Evolutionary conservation across 495 filamentous ascomycete species (phyloP).

Genomic region (Talaromyces proteolyticus): DNA sequence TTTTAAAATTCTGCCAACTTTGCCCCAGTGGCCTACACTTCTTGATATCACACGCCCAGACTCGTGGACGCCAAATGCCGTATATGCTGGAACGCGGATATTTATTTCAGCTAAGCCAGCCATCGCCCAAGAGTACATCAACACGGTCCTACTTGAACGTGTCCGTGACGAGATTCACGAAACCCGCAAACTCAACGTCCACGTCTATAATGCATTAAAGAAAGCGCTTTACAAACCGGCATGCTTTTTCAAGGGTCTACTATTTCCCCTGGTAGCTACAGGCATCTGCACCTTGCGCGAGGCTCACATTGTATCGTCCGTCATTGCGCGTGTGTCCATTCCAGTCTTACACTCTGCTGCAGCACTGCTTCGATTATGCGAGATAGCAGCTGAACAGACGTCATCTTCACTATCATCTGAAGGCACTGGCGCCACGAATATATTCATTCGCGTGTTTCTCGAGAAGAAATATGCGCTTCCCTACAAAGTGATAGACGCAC

Average conservation of each 20-base stretch:
- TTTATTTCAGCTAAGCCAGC: constrained; percentile 77
- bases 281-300: constrained; percentile 83
- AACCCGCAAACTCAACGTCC: constrained; percentile 88
- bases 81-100: constrained; percentile 79
- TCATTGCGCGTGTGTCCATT: constrained; percentile 72
- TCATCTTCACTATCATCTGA: constrained; percentile 62
- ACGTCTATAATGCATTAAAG: constrained; percentile 88
- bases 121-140: constrained; percentile 74
- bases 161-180: constrained; percentile 85
- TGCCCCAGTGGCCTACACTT: constrained; percentile 86
- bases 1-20: constrained; percentile 90
- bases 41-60: constrained; percentile 76
- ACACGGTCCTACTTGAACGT: constrained; percentile 74
- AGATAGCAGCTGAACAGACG: constrained; percentile 86
- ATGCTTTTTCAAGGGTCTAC: constrained; percentile 92
- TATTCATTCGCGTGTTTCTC: constrained; percentile 84
- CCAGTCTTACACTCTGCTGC: constrained; percentile 91
- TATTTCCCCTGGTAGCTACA: constrained; percentile 79
- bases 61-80: constrained; percentile 81
- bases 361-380: constrained; percentile 83
- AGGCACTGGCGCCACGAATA: constrained; percentile 77
- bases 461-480: constrained; percentile 97
- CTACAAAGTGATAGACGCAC: constrained; percentile 86
- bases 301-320: constrained; percentile 81
- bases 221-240: constrained; percentile 93